phyloP scores from a whole-genome alignment of 495 filamentous ascomycete genomes.

The Lophiostoma macrostomum region DNA sequence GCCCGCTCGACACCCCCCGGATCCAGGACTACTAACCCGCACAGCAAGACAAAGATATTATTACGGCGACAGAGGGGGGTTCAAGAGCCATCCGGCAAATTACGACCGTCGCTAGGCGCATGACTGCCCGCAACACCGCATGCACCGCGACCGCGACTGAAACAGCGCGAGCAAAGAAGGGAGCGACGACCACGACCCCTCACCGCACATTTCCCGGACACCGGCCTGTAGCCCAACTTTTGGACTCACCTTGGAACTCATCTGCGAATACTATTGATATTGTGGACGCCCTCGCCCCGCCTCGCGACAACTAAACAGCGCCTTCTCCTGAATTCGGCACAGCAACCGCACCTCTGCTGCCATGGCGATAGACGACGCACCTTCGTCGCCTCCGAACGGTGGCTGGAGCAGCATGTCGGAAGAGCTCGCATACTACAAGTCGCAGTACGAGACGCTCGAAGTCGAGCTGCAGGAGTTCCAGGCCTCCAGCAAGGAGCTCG shows the following conservation, averaged over 20 bases:
- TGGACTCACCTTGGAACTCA: no score
- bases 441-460: constrained; percentile 91
- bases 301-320: constrained; percentile 1
- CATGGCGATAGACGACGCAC: constrained; percentile 26
- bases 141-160: neutral
- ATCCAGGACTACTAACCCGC: constrained; percentile 24
- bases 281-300: neutral
- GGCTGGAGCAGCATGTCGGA: constrained; percentile 51
- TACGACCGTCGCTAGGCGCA: constrained; percentile 1
- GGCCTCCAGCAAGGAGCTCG: constrained; percentile 85
- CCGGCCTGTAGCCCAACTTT: no score
- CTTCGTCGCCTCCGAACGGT: constrained; percentile 38
- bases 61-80: neutral
- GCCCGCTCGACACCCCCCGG: constrained; percentile 5
- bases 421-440: constrained; percentile 87
- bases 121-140: constrained; percentile 9
- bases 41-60: constrained; percentile 8
- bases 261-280: constrained; percentile 13
- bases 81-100: constrained; percentile 16
- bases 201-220: no score
- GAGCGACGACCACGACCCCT: neutral
- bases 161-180: neutral
- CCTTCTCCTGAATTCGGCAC: constrained; percentile 8
- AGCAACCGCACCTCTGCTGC: neutral
- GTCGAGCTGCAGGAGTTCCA: constrained; percentile 92